Evolutionary conservation across 2,329 filamentous ascomycete genomes (phyloP).

Genomic region (Fusarium citri): DNA sequence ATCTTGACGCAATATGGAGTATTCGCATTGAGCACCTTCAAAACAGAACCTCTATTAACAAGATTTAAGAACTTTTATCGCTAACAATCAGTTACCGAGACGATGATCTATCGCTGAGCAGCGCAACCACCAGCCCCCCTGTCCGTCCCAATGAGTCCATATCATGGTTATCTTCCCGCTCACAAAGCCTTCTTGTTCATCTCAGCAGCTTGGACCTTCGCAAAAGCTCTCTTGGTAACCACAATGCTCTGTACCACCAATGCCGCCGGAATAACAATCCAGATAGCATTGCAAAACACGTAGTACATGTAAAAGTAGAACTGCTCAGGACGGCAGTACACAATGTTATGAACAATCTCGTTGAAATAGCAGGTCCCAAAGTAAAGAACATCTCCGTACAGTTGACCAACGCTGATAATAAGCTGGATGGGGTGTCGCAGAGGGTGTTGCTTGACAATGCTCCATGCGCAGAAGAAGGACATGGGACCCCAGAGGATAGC

Average conservation of each 20-base stretch:
- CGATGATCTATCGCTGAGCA: background rate
- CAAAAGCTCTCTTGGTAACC: slow-evolving; percentile 46
- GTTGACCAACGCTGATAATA: slow-evolving; percentile 59
- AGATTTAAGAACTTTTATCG: background rate
- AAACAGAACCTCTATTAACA: background rate
- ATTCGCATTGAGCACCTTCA: background rate
- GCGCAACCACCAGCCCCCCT: background rate
- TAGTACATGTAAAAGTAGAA: slow-evolving; percentile 67
- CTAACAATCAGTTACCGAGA: background rate
- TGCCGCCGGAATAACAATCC: slow-evolving; percentile 62
- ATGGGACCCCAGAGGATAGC: slow-evolving; percentile 65
- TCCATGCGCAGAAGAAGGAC: slow-evolving; percentile 60
- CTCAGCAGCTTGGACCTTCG: slow-evolving; percentile 41
- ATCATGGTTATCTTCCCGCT: background rate
- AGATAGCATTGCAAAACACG: slow-evolving; percentile 63
- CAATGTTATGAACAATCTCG: slow-evolving; percentile 51
- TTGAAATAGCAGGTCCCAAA: slow-evolving; percentile 61
- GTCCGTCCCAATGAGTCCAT: background rate
- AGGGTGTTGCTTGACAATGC: slow-evolving; percentile 58
- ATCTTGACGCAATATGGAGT: background rate
- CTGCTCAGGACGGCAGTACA: slow-evolving; percentile 63
- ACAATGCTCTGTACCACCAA: slow-evolving; percentile 49
- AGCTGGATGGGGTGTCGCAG: slow-evolving; percentile 62
- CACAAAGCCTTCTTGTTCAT: slow-evolving; percentile 44
- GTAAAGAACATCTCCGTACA: slow-evolving; percentile 67